phyloP scores from a whole-genome alignment of 2,329 filamentous ascomycete species.

The Fusarium hostae region DNA sequence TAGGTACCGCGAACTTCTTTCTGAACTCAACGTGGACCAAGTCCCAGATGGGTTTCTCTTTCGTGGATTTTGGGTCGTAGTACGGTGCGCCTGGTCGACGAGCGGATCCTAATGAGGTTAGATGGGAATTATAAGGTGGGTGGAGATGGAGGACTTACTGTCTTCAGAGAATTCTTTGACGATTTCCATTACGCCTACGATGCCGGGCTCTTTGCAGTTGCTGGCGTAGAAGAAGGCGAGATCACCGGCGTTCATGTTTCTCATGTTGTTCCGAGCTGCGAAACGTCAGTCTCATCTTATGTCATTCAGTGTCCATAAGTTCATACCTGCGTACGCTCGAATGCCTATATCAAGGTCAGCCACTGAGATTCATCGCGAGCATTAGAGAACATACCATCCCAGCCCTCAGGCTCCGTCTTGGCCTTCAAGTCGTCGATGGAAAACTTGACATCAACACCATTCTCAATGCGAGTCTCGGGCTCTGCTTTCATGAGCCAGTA shows the following conservation, averaged over 20 bases:
- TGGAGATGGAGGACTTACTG: constrained; percentile 57
- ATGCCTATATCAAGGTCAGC: constrained; percentile 53
- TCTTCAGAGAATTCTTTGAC: constrained; percentile 86
- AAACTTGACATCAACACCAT: constrained; percentile 89
- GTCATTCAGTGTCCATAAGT: accelerated
- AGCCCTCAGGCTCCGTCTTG: constrained; percentile 81
- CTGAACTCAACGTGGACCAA: constrained; percentile 90
- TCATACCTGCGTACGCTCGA: constrained; percentile 59
- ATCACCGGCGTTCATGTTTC: constrained; percentile 90
- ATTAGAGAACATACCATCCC: constrained; percentile 75
- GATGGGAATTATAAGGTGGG: accelerated
- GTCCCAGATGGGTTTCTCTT: constrained; percentile 73
- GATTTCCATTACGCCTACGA: constrained; percentile 90
- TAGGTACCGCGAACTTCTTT: constrained; percentile 78
- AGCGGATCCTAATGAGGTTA: constrained; percentile 43
- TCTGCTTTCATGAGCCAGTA: constrained; percentile 92
- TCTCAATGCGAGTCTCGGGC: constrained; percentile 86
- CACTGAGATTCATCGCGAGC: not conserved
- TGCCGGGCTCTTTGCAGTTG: constrained; percentile 88
- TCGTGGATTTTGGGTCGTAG: constrained; percentile 80
- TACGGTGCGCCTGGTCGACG: constrained; percentile 67
- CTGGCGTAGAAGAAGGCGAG: constrained; percentile 98
- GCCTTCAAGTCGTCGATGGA: constrained; percentile 89
- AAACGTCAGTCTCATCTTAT: not conserved
- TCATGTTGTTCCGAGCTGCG: constrained; percentile 84